phyloP scores from a whole-genome alignment of 805 yeast species.

The Candida ipomoeae region DNA sequence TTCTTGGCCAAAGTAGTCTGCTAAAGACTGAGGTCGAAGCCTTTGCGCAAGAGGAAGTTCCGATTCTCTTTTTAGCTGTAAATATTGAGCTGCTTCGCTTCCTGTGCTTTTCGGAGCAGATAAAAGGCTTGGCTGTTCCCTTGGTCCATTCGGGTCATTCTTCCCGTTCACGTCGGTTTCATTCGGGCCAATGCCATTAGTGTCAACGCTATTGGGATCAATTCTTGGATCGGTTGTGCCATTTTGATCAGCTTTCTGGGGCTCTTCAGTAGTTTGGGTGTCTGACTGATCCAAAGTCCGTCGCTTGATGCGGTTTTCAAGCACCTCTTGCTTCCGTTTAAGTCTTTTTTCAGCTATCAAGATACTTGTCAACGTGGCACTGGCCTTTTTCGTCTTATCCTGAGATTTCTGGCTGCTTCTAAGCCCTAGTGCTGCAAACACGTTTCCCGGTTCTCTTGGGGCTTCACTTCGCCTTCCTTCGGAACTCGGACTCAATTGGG shows the following conservation, averaged over 20 bases:
- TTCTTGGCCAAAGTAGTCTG: slow-evolving; percentile 41
- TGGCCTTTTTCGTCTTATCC: slow-evolving; percentile 20
- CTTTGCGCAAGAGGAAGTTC: slow-evolving; percentile 38
- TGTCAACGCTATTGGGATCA: too few relatives aligned
- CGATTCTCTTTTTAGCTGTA: slow-evolving; percentile 18
- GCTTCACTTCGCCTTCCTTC: neutral
- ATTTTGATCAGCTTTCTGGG: neutral
- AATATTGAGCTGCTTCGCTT: neutral
- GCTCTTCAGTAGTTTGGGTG: neutral
- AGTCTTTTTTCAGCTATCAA: slow-evolving; percentile 33
- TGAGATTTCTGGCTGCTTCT: slow-evolving; percentile 23
- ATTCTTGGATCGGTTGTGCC: too few relatives aligned
- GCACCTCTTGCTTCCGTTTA: slow-evolving; percentile 17
- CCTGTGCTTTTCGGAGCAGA: neutral
- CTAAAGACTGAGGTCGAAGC: slow-evolving; percentile 34
- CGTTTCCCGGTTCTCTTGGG: slow-evolving; percentile 16
- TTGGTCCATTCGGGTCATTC: too few relatives aligned
- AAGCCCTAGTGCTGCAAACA: slow-evolving; percentile 34
- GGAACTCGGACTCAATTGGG: neutral
- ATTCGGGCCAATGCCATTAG: too few relatives aligned
- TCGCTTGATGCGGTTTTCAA: slow-evolving; percentile 10
- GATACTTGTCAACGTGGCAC: slow-evolving; percentile 31
- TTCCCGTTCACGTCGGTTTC: too few relatives aligned
- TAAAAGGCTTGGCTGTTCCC: too few relatives aligned
- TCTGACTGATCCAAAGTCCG: neutral